These are phyloP conservation scores for Boechera divaricarpa DNA, from an alignment of 345 rosid species.

Conservation along the genomic window DNA sequence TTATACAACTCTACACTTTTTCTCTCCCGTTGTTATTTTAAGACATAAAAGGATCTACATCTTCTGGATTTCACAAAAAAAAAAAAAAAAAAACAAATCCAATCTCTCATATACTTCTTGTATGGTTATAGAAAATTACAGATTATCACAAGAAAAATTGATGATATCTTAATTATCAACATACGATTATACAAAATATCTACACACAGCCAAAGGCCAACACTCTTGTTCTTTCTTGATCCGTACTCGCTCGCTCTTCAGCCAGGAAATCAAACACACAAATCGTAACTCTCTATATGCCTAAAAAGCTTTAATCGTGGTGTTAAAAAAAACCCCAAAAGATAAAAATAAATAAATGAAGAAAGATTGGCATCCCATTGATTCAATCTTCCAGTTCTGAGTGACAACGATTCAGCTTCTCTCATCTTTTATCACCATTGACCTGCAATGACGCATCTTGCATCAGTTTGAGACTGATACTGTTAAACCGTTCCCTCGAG, in stretches of 20 bases:
- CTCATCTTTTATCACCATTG: constrained; percentile 44
- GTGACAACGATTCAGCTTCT: constrained; percentile 1
- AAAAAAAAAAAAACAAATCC: not conserved
- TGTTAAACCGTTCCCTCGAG: constrained; percentile 89
- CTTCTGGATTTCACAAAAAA: not conserved
- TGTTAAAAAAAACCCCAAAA: not conserved
- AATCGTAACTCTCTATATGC: constrained; percentile 21
- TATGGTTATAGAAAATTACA: constrained; percentile 11
- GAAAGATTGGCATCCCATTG: constrained; percentile 32
- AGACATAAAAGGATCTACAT: not conserved
- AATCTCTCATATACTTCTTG: constrained; percentile 15
- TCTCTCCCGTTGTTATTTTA: too few relatives aligned
- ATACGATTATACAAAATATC: constrained; percentile 34
- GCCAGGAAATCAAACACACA: constrained; percentile 26
- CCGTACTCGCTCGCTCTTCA: constrained; percentile 13
- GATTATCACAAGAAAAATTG: constrained; percentile 17
- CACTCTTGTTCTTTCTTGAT: constrained; percentile 25
- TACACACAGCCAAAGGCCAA: constrained; percentile 37
- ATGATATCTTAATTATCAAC: constrained; percentile 10
- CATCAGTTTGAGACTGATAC: constrained; percentile 77
- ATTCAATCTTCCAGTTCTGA: constrained; percentile 22
- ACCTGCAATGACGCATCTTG: constrained; percentile 77
- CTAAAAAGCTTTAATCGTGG: constrained; percentile 27
- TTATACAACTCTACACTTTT: not conserved
- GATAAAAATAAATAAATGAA: constrained; percentile 27